These are phyloP conservation scores for Skeletonema costatum DNA, from an alignment of 108 stramenopile genomes.

Conservation along the genomic window DNA sequence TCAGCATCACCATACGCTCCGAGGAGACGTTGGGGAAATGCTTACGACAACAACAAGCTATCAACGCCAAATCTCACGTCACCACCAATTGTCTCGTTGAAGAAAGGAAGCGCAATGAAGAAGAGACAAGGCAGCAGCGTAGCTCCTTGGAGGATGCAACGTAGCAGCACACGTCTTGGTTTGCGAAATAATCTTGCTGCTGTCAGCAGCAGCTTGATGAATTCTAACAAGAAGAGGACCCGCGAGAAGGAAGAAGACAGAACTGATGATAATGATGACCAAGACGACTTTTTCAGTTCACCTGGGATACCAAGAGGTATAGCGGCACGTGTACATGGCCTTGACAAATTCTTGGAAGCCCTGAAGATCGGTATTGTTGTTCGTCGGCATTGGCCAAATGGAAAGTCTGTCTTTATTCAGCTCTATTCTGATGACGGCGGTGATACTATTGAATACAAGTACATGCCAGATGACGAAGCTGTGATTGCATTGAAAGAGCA, in stretches of 20 bases:
- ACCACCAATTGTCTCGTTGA: conserved; percentile 42
- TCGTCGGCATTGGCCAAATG: conserved; percentile 72
- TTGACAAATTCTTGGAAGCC: conserved; percentile 77
- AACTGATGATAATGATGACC: conserved; percentile 9
- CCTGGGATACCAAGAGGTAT: conserved; percentile 47
- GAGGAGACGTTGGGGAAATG: conserved; percentile 45
- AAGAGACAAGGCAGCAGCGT: conserved; percentile 15
- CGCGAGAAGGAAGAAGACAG: conserved; percentile 1
- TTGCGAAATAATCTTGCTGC: conserved; percentile 5
- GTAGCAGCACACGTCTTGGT: conserved; percentile 1
- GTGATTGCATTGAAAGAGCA: conserved; percentile 81
- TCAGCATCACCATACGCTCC: conserved; percentile 20
- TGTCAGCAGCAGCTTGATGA: conserved; percentile 11
- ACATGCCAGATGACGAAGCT: conserved; percentile 69
- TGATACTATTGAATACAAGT: conserved; percentile 75
- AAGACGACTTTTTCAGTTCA: conserved; percentile 30
- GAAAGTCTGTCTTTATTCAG: conserved; percentile 69
- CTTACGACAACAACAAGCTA: conserved; percentile 18
- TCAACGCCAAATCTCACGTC: conserved; percentile 40
- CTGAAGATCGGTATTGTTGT: conserved; percentile 83
- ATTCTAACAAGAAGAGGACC: conserved; percentile 22
- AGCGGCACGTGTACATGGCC: conserved; percentile 76
- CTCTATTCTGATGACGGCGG: conserved; percentile 78
- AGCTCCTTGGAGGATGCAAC: conserved; percentile 14
- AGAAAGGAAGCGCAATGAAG: conserved; percentile 16